Evolutionary conservation across 768 basidiomycete species (phyloP).

Genomic region (Megacollybia marginata): DNA sequence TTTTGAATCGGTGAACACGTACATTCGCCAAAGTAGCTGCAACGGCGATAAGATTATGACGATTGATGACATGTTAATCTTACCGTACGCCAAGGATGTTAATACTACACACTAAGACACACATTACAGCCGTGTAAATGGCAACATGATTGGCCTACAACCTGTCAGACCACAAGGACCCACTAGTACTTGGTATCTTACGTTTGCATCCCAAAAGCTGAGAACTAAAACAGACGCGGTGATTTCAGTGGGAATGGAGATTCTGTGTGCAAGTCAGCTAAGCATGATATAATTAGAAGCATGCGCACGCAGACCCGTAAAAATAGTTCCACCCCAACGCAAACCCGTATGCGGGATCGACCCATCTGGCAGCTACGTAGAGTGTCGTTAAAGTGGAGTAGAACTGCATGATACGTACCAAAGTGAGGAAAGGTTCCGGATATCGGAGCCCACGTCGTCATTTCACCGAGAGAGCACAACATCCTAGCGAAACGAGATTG

Average conservation of each 20-base stretch:
- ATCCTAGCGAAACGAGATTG: constrained; percentile 29
- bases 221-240: constrained; percentile 65
- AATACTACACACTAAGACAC: constrained; percentile 8
- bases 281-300: not conserved
- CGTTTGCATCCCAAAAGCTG: constrained; percentile 64
- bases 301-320: constrained; percentile 30
- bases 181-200: constrained; percentile 18
- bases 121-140: constrained; percentile 49
- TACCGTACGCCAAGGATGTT: constrained; percentile 46
- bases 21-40: constrained; percentile 62
- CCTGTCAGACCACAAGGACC: not conserved
- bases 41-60: not conserved
- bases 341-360: constrained; percentile 53
- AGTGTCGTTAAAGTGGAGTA: not conserved
- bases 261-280: constrained; percentile 20
- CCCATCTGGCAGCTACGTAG: constrained; percentile 43
- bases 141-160: constrained; percentile 39
- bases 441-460: constrained; percentile 75
- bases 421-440: constrained; percentile 76
- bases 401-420: constrained; percentile 24
- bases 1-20: constrained; percentile 6
- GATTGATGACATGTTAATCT: constrained; percentile 2
- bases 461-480: constrained; percentile 64
- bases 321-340: constrained; percentile 46
- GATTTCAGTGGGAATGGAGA: constrained; percentile 67